Base-by-base conservation (phyloP, 148 eudicot genomes). In the Rhododendron henanense region DNA sequence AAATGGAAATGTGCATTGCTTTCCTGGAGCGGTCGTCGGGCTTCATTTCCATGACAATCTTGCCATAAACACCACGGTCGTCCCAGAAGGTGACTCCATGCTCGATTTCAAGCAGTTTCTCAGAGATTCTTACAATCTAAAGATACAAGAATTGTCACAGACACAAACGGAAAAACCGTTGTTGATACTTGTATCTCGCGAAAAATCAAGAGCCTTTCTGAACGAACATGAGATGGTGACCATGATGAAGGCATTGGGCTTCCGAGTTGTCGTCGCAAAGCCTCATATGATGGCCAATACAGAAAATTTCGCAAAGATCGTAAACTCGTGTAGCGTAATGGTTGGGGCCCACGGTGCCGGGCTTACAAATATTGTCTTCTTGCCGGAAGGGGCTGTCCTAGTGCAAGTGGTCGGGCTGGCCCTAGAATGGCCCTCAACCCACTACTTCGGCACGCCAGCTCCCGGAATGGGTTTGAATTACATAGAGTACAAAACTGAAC, bases 341-440 rank as follows among this genome's bases (percentile, higher is more conserved):
- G 87, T 94, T 23, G 95, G 91, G 23, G 89, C 89, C 48, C 95
- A 93, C 48, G 96, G 96, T 5, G 96, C 95, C 21, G 95, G 94
- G 23, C 83, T 94, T 0, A 87, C 92, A 23, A 90, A 94, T 61
- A 87, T 85, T 16, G 10, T 94, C 81, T 93, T 94, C 90, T 81
- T 94, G 87, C 88, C 91, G 0, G 74, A 69, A 11, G 93, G 96
- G 44, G 92, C 92, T 0, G 90, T 92, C 5, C 53, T 92, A 86
- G 86, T 93, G 69, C 95, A 94, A 47, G 85, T 94, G 18, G 92
- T 91, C 18, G 88, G 91, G 1, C 83, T 93, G 6, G 91, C 90
- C 7, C 81, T 93, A 1, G 91, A 87, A 2, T 94, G 95, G 95
- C 85, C 91, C 1, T 88, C 94, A 0, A 16, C 59, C 48, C 1